phyloP scores from a whole-genome alignment of 805 yeast genomes.

The Saccharomycopsis capsularis region DNA sequence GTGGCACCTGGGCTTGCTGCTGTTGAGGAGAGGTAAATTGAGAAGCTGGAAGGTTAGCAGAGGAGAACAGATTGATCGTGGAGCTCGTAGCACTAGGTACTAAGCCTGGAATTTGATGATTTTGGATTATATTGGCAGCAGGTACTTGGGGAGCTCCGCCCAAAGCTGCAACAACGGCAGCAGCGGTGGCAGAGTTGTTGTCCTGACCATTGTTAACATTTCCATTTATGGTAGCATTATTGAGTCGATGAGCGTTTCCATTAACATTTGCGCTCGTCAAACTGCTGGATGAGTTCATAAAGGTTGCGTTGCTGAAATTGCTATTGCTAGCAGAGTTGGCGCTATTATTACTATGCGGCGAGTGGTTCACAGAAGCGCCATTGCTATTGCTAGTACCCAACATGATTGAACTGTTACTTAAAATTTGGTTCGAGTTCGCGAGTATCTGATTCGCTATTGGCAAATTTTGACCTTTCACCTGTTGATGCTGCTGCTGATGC shows the following conservation, averaged over 20 bases:
- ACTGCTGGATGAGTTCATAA: not conserved
- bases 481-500: not conserved
- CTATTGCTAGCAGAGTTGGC: not conserved
- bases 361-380: not conserved
- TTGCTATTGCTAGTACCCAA: not conserved
- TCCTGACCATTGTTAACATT: no score
- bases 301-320: not conserved
- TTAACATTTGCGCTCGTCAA: no score
- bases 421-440: not conserved
- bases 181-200: not conserved
- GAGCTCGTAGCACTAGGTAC: not conserved
- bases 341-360: not conserved
- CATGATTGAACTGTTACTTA: not conserved
- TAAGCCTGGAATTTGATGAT: not conserved
- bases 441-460: no score
- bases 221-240: no score
- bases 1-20: not conserved
- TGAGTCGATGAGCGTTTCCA: no score
- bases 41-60: not conserved
- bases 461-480: no score
- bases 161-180: conserved; percentile 5
- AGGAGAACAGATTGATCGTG: not conserved
- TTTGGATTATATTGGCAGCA: not conserved
- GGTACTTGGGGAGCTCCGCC: conserved; percentile 2
- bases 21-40: not conserved